These are phyloP conservation scores for Penicillium concentricum DNA, from an alignment of 2,329 filamentous ascomycete genomes.

Conservation along the genomic window DNA sequence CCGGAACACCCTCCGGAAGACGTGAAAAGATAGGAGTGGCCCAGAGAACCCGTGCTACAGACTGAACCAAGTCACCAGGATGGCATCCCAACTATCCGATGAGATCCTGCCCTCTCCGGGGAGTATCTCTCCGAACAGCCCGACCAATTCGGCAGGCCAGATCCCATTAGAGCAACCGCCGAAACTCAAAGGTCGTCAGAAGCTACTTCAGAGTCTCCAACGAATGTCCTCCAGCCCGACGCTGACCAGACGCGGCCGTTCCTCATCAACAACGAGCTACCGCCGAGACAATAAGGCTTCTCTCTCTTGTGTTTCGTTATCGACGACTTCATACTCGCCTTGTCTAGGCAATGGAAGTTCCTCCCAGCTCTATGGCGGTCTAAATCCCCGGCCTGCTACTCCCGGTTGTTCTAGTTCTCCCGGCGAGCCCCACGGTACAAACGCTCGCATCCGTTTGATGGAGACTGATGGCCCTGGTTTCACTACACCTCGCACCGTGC, in stretches of 20 bases:
- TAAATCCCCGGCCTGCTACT: constrained; percentile 57
- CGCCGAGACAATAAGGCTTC: constrained; percentile 62
- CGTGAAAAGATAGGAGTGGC: background rate
- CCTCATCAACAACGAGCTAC: constrained; percentile 63
- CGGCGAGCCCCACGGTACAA: constrained; percentile 52
- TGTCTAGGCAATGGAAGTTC: constrained; percentile 56
- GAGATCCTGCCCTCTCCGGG: constrained; percentile 34
- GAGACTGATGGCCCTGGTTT: constrained; percentile 47
- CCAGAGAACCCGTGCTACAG: background rate
- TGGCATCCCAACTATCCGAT: constrained; percentile 32
- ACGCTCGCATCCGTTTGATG: constrained; percentile 57
- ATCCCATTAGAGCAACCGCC: constrained; percentile 44
- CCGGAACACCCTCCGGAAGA: constrained; percentile 1
- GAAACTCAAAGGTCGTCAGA: constrained; percentile 67
- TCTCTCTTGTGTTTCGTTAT: constrained; percentile 64
- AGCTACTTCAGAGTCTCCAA: constrained; percentile 71
- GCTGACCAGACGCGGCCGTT: constrained; percentile 62
- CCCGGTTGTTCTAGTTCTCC: constrained; percentile 45
- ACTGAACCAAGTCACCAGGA: constrained; percentile 14
- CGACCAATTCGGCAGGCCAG: constrained; percentile 34
- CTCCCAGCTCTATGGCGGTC: constrained; percentile 57
- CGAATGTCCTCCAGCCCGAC: constrained; percentile 80
- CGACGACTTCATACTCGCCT: constrained; percentile 52
- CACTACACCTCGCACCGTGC: constrained; percentile 51
- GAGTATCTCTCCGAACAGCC: constrained; percentile 34